Conservation (phyloP, 192 early-diverging fungal species). For the Coemansia sp. region DNA sequence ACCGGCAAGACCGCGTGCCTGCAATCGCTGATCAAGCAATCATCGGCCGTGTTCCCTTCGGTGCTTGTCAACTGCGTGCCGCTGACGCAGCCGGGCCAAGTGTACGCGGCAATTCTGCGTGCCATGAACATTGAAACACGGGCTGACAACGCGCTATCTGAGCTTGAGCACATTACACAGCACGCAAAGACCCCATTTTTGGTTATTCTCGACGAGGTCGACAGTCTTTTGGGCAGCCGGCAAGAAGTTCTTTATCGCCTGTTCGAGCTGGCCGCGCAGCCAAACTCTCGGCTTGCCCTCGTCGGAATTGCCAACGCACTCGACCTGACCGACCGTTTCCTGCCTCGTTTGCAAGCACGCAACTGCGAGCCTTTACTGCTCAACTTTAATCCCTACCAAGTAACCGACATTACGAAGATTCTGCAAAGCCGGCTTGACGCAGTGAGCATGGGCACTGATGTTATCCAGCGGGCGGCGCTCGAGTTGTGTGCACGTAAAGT, state of each 20-base stretch:
- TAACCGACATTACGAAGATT: slow-evolving; percentile 82
- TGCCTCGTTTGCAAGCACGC: slow-evolving; percentile 82
- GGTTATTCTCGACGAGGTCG: slow-evolving; percentile 92
- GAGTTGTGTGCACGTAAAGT: slow-evolving; percentile 93
- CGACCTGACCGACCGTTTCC: slow-evolving; percentile 82
- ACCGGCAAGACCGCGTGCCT: slow-evolving; percentile 94
- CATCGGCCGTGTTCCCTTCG: slow-evolving; percentile 30
- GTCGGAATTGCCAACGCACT: slow-evolving; percentile 95
- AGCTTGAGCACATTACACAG: slow-evolving; percentile 58
- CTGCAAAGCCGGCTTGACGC: slow-evolving; percentile 77
- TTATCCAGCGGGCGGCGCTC: slow-evolving; percentile 83
- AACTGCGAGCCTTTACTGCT: slow-evolving; percentile 78
- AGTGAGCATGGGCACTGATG: slow-evolving; percentile 35
- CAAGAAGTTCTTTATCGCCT: slow-evolving; percentile 86
- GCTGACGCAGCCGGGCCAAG: slow-evolving; percentile 64
- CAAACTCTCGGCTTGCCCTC: slow-evolving; percentile 67
- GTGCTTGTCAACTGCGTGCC: slow-evolving; percentile 86
- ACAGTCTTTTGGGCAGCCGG: slow-evolving; percentile 76
- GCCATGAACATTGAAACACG: slow-evolving; percentile 42
- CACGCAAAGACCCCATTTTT: slow-evolving; percentile 33
- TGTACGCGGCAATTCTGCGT: slow-evolving; percentile 67
- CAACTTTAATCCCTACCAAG: slow-evolving; percentile 86
- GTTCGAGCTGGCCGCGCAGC: slow-evolving; percentile 65
- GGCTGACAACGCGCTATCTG: slow-evolving; percentile 52
- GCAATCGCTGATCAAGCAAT: slow-evolving; percentile 57